These are phyloP conservation scores for Musa troglodytarum DNA, from an alignment of 176 grass and related monocot genomes.

Conservation along the genomic window DNA sequence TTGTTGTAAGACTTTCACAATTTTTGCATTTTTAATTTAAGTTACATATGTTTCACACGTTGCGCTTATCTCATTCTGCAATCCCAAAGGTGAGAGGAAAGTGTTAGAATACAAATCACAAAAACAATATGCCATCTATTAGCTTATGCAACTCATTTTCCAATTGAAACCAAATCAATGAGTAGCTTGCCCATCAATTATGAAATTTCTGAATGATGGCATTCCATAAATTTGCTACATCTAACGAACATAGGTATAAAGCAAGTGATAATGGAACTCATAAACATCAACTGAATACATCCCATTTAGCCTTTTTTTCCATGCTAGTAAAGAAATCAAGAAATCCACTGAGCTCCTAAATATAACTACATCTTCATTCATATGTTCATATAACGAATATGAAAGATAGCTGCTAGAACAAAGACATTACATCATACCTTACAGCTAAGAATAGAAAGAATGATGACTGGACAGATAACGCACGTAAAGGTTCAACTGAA, in stretches of 20 bases:
- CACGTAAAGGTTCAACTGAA: too few species aligned
- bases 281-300: not conserved
- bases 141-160: too few species aligned
- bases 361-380: not conserved
- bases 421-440: slow-evolving; percentile 2
- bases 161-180: too few species aligned
- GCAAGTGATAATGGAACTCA: not conserved
- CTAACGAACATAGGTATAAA: not conserved
- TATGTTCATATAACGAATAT: slow-evolving; percentile 1
- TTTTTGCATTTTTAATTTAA: too few species aligned
- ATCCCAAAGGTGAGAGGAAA: too few species aligned
- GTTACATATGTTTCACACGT: too few species aligned
- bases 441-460: not conserved
- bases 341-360: not conserved
- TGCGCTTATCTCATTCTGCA: too few species aligned
- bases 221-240: not conserved
- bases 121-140: too few species aligned
- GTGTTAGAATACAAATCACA: too few species aligned
- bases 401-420: slow-evolving; percentile 1
- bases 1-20: too few species aligned
- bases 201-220: not conserved
- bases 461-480: not conserved
- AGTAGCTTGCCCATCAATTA: too few species aligned
- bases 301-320: not conserved
- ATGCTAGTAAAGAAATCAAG: not conserved